Evolutionary conservation across 73 alveolate species (phyloP).

Genomic region (Paramecium caudatum): DNA sequence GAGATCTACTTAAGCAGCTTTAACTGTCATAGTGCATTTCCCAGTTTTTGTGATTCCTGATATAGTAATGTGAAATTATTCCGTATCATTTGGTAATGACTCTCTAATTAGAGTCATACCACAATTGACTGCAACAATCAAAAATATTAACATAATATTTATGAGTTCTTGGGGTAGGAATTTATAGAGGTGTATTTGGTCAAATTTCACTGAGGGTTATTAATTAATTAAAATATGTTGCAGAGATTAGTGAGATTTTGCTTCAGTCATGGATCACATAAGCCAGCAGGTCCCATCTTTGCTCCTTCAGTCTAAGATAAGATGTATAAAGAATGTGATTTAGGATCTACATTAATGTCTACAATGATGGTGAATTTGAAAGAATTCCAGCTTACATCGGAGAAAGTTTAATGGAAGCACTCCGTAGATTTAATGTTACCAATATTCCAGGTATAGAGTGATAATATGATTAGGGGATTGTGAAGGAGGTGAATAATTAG

Average conservation of each 20-base stretch:
- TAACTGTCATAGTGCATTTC: too few species aligned
- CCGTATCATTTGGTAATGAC: too few species aligned
- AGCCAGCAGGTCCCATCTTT: constrained; percentile 59
- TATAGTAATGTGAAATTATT: too few species aligned
- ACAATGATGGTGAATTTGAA: constrained; percentile 72
- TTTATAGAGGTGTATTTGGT: too few species aligned
- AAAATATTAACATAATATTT: too few species aligned
- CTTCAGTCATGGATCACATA: constrained; percentile 39
- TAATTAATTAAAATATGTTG: constrained; percentile 13
- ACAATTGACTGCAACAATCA: too few species aligned
- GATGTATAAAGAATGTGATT: neutral
- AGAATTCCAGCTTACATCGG: constrained; percentile 76
- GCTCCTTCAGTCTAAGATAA: constrained; percentile 69
- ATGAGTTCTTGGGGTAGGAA: too few species aligned
- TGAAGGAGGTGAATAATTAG: constrained; percentile 76
- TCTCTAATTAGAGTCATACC: too few species aligned
- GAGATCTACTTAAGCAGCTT: too few species aligned
- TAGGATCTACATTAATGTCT: constrained; percentile 50
- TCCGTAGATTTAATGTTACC: constrained; percentile 64
- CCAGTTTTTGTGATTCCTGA: too few species aligned
- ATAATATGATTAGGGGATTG: constrained; percentile 65
- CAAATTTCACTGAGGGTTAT: too few species aligned
- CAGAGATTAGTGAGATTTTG: constrained; percentile 32
- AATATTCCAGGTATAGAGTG: constrained; percentile 67
- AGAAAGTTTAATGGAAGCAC: constrained; percentile 74